A percentile compares a stretch with the other conserved stretches of the same genome.
phyloP scores from a whole-genome alignment of 768 basidiomycete genomes.

The Collybia mongolica region DNA sequence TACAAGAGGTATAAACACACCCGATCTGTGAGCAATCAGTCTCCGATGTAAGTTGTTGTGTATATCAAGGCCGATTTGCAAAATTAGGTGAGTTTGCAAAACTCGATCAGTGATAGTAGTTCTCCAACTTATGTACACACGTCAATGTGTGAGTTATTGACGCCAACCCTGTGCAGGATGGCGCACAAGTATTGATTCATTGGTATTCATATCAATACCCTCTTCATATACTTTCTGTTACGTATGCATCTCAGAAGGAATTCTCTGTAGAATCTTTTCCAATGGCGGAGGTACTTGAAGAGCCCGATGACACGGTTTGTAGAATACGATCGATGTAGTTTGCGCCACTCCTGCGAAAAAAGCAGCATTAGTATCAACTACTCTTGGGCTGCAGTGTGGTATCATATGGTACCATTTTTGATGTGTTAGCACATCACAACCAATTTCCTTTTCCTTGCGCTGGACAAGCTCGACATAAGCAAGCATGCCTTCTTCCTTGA shows the following conservation, averaged over 20 bases:
- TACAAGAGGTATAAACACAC: no score
- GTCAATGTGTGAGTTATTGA: no score
- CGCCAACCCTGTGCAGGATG: no score
- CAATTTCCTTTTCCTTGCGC: slow-evolving; percentile 83
- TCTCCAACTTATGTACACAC: no score
- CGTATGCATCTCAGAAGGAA: neutral
- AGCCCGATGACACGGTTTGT: slow-evolving; percentile 81
- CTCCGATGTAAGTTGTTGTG: no score
- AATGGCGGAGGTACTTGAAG: slow-evolving; percentile 79
- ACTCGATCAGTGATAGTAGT: no score
- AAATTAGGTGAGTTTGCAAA: no score
- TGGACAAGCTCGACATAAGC: slow-evolving; percentile 91
- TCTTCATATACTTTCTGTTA: no score
- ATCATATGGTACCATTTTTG: slow-evolving; percentile 75
- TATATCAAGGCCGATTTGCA: no score
- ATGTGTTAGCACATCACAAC: slow-evolving; percentile 88
- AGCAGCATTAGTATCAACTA: neutral
- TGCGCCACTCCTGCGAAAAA: slow-evolving; percentile 72
- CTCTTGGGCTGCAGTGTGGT: neutral
- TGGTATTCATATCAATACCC: no score
- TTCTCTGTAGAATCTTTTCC: slow-evolving; percentile 92
- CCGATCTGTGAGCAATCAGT: no score
- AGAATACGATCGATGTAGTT: slow-evolving; percentile 89
- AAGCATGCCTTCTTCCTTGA: slow-evolving; percentile 88
- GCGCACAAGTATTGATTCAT: no score